A percentile compares a stretch with the other conserved stretches of the same genome.
Conservation (phyloP, 1,284 basidiomycete genomes). For the Peniophora sp. region DNA sequence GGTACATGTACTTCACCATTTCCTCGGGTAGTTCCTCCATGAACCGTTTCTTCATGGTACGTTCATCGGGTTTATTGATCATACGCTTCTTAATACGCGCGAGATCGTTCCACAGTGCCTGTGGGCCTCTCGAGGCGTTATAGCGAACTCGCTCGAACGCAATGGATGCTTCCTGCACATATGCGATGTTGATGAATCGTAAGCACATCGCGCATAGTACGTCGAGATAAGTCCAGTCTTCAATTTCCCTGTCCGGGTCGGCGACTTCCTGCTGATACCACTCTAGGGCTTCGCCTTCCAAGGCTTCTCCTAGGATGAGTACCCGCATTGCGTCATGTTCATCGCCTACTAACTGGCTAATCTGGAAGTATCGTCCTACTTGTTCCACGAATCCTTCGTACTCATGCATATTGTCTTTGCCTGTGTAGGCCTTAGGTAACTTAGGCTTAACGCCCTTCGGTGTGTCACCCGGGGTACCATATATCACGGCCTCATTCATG, state of each 20-base stretch:
- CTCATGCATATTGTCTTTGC: neutral
- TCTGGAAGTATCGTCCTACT: neutral
- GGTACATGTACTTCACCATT: neutral
- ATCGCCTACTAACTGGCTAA: neutral
- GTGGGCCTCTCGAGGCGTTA: neutral
- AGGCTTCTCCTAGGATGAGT: neutral
- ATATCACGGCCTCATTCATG: too few relatives aligned
- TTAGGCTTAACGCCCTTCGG: too few relatives aligned
- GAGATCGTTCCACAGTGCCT: neutral
- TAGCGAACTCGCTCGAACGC: neutral
- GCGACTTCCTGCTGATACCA: neutral
- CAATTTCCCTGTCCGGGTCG: neutral
- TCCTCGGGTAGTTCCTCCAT: neutral
- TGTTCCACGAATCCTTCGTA: neutral
- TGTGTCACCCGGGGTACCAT: too few relatives aligned
- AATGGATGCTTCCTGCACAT: neutral
- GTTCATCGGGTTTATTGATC: neutral
- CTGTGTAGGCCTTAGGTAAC: neutral
- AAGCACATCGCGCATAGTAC: neutral
- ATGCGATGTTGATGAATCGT: neutral
- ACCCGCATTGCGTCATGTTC: neutral
- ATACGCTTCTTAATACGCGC: too few relatives aligned
- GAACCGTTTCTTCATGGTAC: constrained; percentile 1
- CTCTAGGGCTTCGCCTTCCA: neutral
- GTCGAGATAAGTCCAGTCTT: neutral